These are phyloP conservation scores for Pyrenophora tritici-repentis DNA, from an alignment of 2,329 filamentous ascomycete species.

Conservation along the genomic window DNA sequence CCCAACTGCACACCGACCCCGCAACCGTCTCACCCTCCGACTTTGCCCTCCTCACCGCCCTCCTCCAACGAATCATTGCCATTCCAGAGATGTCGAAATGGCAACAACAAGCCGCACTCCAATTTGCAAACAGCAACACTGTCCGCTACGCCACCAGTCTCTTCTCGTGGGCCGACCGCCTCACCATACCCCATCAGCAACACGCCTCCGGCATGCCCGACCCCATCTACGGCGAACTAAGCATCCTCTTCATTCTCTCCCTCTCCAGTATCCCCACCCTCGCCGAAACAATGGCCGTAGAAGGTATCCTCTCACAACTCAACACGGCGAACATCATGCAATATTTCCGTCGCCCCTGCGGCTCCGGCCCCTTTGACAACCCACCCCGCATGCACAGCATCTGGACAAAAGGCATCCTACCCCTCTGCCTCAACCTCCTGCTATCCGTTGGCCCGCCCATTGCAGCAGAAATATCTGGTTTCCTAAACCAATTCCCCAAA, in stretches of 20 bases:
- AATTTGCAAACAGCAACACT: slow-evolving; percentile 66
- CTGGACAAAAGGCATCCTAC: slow-evolving; percentile 87
- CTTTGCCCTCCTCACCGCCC: slow-evolving; percentile 82
- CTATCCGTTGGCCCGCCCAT: slow-evolving; percentile 79
- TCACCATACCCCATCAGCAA: slow-evolving; percentile 58
- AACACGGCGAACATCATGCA: slow-evolving; percentile 78
- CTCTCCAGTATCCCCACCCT: slow-evolving; percentile 79
- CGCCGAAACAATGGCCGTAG: slow-evolving; percentile 87
- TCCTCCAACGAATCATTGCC: slow-evolving; percentile 81
- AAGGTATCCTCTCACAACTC: slow-evolving; percentile 79
- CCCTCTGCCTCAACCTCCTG: slow-evolving; percentile 85
- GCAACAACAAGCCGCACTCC: slow-evolving; percentile 52
- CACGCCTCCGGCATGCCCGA: slow-evolving; percentile 65
- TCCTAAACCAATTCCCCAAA: slow-evolving; percentile 86
- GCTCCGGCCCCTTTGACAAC: slow-evolving; percentile 79
- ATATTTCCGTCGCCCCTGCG: slow-evolving; percentile 70
- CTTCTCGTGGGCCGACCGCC: slow-evolving; percentile 90
- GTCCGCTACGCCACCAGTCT: slow-evolving; percentile 82
- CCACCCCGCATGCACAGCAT: slow-evolving; percentile 80
- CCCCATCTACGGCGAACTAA: slow-evolving; percentile 92
- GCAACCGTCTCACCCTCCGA: slow-evolving; percentile 73
- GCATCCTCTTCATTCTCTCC: slow-evolving; percentile 84
- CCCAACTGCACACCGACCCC: slow-evolving; percentile 78
- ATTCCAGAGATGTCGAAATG: slow-evolving; percentile 76
- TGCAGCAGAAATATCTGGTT: slow-evolving; percentile 81